phyloP scores from a whole-genome alignment of 2,329 filamentous ascomycete genomes.

The Endoconidiophora laricicola region DNA sequence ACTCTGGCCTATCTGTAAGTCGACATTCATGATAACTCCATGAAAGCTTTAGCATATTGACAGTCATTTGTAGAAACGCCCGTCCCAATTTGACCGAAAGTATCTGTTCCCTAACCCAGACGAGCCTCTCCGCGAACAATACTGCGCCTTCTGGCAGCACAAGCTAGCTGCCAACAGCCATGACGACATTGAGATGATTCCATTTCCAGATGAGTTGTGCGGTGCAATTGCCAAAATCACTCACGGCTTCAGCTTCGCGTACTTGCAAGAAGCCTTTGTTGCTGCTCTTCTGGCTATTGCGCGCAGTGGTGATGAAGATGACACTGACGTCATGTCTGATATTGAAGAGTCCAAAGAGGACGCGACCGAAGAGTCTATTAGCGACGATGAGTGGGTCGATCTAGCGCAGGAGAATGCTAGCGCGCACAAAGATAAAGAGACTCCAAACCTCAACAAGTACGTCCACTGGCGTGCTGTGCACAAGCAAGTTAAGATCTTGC shows the following conservation, averaged over 20 bases:
- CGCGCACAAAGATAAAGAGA: background rate
- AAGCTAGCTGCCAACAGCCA: constrained; percentile 34
- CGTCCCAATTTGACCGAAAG: constrained; percentile 49
- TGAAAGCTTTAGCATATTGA: background rate
- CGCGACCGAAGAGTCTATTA: too few species aligned
- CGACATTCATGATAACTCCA: background rate
- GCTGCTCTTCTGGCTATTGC: constrained; percentile 45
- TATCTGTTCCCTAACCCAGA: constrained; percentile 46
- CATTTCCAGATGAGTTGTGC: constrained; percentile 43
- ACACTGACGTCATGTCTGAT: constrained; percentile 7
- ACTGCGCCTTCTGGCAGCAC: constrained; percentile 45
- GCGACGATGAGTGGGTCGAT: constrained; percentile 24
- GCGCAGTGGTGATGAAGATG: constrained; percentile 16
- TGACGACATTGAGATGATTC: constrained; percentile 21
- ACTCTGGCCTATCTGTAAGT: constrained; percentile 43
- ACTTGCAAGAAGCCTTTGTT: constrained; percentile 54
- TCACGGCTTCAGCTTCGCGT: constrained; percentile 50
- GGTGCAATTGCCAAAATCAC: constrained; percentile 44
- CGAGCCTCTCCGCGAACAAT: constrained; percentile 35
- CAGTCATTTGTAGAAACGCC: constrained; percentile 33
- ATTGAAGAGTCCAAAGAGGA: constrained; percentile 11
- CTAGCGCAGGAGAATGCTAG: constrained; percentile 13
- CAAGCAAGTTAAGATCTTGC: constrained; percentile 43
- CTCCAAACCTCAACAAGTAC: constrained; percentile 28
- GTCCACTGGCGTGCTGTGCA: constrained; percentile 45